These are phyloP conservation scores for Clonostachys solani DNA, from an alignment of 2,329 filamentous ascomycete species.

Conservation along the genomic window DNA sequence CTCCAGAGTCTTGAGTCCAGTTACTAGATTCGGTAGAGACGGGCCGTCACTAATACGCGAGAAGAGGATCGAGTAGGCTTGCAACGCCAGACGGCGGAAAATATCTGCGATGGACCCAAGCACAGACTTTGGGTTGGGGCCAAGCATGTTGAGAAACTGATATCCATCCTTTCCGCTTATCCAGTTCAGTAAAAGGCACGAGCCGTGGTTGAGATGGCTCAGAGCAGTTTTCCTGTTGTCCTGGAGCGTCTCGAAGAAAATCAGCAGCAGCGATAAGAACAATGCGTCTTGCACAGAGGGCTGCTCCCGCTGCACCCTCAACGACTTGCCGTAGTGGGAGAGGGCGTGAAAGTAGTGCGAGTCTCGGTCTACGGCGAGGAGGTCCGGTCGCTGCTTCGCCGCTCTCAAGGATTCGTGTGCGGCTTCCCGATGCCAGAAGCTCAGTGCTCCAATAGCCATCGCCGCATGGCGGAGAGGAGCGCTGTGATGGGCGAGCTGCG, in stretches of 20 bases:
- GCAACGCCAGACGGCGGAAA: conserved; percentile 6
- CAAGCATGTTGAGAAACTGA: background rate
- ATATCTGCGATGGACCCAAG: background rate
- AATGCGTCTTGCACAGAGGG: conserved; percentile 20
- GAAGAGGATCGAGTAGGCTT: too few species aligned
- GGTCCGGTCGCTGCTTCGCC: background rate
- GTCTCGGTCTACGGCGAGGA: background rate
- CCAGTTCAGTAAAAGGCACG: conserved; percentile 22
- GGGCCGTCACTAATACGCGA: too few species aligned
- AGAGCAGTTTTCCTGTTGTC: conserved; percentile 22
- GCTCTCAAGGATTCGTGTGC: background rate
- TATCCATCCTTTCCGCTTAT: conserved; percentile 12
- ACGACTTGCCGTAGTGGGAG: conserved; percentile 24
- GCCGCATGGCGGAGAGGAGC: conserved; percentile 13
- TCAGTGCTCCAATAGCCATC: conserved; percentile 15
- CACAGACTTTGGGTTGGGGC: background rate
- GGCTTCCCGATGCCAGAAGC: conserved; percentile 1
- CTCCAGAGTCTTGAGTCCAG: too few species aligned
- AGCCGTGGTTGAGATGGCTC: conserved; percentile 26
- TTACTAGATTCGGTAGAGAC: too few species aligned
- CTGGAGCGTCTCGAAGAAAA: conserved; percentile 23
- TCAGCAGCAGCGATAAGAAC: conserved; percentile 21
- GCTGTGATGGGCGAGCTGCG: conserved; percentile 13
- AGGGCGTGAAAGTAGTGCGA: conserved; percentile 22
- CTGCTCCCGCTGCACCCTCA: conserved; percentile 19